Evolutionary conservation across 1,139 yeast species (phyloP).

Genomic region (Geotrichum candidum): DNA sequence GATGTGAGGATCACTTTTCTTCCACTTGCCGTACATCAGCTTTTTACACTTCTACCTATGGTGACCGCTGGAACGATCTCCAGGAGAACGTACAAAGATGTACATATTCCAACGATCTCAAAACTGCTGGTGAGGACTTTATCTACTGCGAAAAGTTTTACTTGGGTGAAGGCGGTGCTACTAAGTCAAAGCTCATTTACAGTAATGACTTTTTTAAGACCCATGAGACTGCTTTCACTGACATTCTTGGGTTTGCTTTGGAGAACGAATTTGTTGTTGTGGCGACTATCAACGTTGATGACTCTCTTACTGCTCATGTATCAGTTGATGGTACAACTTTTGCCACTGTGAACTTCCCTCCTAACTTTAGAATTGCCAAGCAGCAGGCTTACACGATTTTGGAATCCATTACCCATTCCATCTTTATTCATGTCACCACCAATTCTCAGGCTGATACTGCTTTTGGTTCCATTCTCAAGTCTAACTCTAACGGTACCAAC

Average conservation of each 20-base stretch:
- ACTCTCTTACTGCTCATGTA: conserved; percentile 57
- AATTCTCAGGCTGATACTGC: conserved; percentile 47
- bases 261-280: conserved; percentile 65
- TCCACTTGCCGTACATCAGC: conserved; percentile 52
- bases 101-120: conserved; percentile 57
- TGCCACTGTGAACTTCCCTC: conserved; percentile 79
- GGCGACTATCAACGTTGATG: conserved; percentile 48
- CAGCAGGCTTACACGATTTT: conserved; percentile 82
- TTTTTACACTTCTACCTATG: conserved; percentile 51
- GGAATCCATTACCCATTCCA: conserved; percentile 66
- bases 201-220: conserved; percentile 50
- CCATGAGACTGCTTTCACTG: conserved; percentile 41
- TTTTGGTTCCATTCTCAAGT: conserved; percentile 78
- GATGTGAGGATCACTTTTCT: conserved; percentile 45
- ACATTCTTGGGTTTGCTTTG: conserved; percentile 59
- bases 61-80: conserved; percentile 48
- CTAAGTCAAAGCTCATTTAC: conserved; percentile 39
- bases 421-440: conserved; percentile 80
- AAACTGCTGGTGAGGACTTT: conserved; percentile 40
- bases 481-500: conserved; percentile 94
- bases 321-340: conserved; percentile 76
- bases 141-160: conserved; percentile 55
- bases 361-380: conserved; percentile 52
- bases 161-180: conserved; percentile 30
- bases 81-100: conserved; percentile 52